phyloP scores from a whole-genome alignment of 2,329 filamentous ascomycete genomes.

The Cordyceps cicadae region DNA sequence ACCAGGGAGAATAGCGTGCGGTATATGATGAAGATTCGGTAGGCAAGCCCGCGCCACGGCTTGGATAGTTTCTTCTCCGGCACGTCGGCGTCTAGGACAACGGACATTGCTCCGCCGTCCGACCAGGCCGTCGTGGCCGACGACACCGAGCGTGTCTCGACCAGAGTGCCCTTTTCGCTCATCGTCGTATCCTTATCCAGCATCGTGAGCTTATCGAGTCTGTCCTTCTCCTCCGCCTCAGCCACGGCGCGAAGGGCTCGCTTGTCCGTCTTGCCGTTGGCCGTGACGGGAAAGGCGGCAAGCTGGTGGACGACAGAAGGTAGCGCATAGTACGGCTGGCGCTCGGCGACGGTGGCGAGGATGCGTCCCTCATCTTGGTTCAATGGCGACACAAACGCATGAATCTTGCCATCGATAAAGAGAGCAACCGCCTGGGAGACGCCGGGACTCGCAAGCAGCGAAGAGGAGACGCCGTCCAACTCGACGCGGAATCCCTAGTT shows the following conservation, averaged over 20 bases:
- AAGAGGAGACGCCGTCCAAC: constrained; percentile 48
- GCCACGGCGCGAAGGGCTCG: constrained; percentile 29
- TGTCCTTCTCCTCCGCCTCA: background rate
- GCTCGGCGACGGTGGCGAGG: constrained; percentile 30
- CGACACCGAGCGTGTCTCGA: constrained; percentile 23
- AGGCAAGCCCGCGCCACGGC: constrained; percentile 31
- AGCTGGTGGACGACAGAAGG: constrained; percentile 38
- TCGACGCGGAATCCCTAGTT: constrained; percentile 50
- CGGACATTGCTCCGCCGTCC: constrained; percentile 15
- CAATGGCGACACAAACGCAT: constrained; percentile 39
- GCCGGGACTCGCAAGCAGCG: constrained; percentile 36
- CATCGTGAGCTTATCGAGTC: no score
- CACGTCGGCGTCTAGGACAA: constrained; percentile 24
- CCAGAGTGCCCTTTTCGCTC: constrained; percentile 17
- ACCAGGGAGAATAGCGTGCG: constrained; percentile 48
- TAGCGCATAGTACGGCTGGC: constrained; percentile 48
- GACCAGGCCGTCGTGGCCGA: constrained; percentile 19
- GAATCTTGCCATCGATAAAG: constrained; percentile 38
- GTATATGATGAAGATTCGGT: constrained; percentile 44
- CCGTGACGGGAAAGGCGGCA: constrained; percentile 38
- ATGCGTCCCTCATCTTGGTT: constrained; percentile 29
- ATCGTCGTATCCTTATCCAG: constrained; percentile 12
- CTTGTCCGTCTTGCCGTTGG: constrained; percentile 51
- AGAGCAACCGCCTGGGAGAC: constrained; percentile 41
- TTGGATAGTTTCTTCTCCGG: constrained; percentile 33